phyloP scores from a whole-genome alignment of 1,284 basidiomycete genomes.

The Ceratobasidium sp. region DNA sequence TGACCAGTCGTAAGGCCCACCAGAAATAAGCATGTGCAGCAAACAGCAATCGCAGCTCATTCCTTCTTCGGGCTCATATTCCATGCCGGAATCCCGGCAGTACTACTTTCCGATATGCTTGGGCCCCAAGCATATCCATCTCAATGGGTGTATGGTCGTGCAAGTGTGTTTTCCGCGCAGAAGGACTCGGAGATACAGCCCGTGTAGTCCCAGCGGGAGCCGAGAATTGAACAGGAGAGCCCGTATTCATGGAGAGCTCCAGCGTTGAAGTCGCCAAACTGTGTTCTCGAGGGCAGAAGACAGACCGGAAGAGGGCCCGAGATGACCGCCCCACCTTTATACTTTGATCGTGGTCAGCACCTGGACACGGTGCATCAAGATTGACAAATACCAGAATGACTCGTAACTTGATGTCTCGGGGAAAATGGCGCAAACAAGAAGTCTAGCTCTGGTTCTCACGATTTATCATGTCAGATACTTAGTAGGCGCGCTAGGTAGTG shows the following conservation, averaged over 20 bases:
- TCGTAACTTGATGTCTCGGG: too few relatives aligned
- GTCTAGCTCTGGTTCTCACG: too few relatives aligned
- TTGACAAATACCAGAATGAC: too few relatives aligned
- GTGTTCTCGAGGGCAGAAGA: neutral
- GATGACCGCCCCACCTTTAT: neutral
- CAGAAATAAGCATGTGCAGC: constrained; percentile 40
- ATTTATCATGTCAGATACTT: too few relatives aligned
- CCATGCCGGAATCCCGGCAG: constrained; percentile 1
- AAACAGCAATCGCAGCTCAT: constrained; percentile 32
- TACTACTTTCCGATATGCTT: neutral
- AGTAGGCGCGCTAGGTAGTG: too few relatives aligned
- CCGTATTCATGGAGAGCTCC: neutral
- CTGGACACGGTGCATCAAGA: too few relatives aligned
- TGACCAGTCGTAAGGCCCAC: neutral
- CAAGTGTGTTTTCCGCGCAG: neutral
- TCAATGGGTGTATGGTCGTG: neutral
- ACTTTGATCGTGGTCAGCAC: neutral
- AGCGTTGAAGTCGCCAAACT: neutral
- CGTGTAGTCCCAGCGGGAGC: too few relatives aligned
- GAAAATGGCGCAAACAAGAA: too few relatives aligned
- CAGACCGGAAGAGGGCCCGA: neutral
- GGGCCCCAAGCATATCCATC: neutral
- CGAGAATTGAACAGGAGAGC: neutral
- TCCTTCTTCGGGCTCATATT: constrained; percentile 35
- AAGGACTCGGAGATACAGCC: too few relatives aligned